Evolutionary conservation across 192 early-diverging fungal genomes (phyloP), one percentile per base, ranked within the genome.

Genomic region (Umbelopsis vinacea): DNA sequence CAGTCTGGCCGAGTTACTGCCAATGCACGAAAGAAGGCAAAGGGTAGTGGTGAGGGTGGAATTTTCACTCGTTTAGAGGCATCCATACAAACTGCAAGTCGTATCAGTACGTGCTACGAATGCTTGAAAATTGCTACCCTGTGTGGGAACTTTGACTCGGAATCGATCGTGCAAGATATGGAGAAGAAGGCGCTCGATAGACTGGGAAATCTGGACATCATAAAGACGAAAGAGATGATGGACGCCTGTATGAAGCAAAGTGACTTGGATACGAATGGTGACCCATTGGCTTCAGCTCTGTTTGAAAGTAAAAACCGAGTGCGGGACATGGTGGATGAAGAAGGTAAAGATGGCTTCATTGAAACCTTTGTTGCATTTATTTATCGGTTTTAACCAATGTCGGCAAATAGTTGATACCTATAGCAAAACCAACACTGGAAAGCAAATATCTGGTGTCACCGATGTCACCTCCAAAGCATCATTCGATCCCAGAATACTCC

Each of bases 301-400:
- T 63, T 63, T 35, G 19, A 37, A 6, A 4, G 5, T 17, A 63
- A 63, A 63, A 63, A 63, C 6, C 15, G 33, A 29, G 57, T 63
- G 26, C 24, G 57, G 19, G 57, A 63, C 17, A 6, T 63, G 57
- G 19, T 63, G 5, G 33, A 63, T 35, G 29, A 63, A 63, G 55
- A 60, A 60, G 57, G 57, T 63, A 63, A n/a, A 5, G 53, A 3
- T 8, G 6, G 4, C 53, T 26, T 54, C 26, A 23, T 26, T 54
- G 11, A 54, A 26, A 22, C 9, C 22, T 54, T 12, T 19, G 22
- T 21, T 24, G 23, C 40, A 29, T 29, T 29, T 29, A 29, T 29
- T 29, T 1, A 43, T 12, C 11, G 11, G 40, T 11, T 11, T 43
- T 43, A 6, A 43, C 40, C 40, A 43, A 7, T 12, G 40, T 43